phyloP scores from a whole-genome alignment of 257 asterid genomes.

The Solanum stenotomum region DNA sequence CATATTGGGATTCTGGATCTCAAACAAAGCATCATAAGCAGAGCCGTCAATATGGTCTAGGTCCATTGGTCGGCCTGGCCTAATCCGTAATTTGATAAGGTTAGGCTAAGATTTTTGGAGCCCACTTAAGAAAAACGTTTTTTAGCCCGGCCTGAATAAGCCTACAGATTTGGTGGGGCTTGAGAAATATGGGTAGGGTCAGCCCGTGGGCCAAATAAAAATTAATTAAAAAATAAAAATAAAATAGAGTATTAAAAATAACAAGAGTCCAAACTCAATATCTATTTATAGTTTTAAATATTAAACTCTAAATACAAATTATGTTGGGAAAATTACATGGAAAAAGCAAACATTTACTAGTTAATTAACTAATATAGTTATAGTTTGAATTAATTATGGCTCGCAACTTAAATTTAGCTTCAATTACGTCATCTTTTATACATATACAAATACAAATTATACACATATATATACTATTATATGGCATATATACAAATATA shows the following conservation, averaged over 20 bases:
- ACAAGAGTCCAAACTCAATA: neutral
- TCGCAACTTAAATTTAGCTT: neutral
- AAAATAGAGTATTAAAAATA: no score
- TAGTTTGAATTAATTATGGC: no score
- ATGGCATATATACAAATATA: no score
- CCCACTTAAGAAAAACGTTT: no score
- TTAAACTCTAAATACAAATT: no score
- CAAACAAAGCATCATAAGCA: neutral
- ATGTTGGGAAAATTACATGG: neutral
- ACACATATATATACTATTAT: no score
- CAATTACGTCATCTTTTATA: neutral
- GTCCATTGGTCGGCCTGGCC: neutral
- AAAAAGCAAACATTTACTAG: no score
- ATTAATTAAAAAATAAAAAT: no score
- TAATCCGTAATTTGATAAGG: neutral
- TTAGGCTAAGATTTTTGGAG: no score
- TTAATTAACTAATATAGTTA: no score
- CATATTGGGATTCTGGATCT: neutral
- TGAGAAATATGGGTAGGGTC: neutral
- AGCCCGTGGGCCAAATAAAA: neutral
- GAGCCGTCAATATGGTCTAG: neutral
- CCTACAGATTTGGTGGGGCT: neutral
- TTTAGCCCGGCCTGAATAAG: neutral
- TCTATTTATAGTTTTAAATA: no score
- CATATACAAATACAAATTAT: no score